Percentiles rank a stretch among this genome's conserved stretches.
Conservation (phyloP, 192 early-diverging fungal genomes). For the Coemansia sp. region DNA sequence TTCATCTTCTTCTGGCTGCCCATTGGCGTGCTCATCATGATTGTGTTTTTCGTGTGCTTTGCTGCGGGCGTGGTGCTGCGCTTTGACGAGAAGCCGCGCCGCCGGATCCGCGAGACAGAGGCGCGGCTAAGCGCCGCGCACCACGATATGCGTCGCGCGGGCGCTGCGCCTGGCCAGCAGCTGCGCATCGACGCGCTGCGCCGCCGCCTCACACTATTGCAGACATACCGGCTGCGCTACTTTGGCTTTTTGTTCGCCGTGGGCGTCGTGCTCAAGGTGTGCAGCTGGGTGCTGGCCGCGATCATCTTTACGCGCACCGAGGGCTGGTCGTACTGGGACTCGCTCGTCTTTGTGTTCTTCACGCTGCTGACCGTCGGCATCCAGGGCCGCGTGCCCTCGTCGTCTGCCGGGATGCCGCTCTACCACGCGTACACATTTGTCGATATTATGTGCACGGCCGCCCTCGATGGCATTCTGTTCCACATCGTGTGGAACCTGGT, state of each 20-base stretch:
- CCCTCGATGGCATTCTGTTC: slow-evolving; percentile 33
- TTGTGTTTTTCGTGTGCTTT: slow-evolving; percentile 48
- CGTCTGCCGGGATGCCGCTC: slow-evolving; percentile 36
- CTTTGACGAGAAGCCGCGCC: slow-evolving; percentile 48
- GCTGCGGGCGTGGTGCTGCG: slow-evolving; percentile 40
- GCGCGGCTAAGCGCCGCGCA: slow-evolving; percentile 24
- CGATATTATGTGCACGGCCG: slow-evolving; percentile 46
- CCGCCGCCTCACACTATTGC: slow-evolving; percentile 11
- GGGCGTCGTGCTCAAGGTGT: slow-evolving; percentile 41
- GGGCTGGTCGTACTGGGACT: slow-evolving; percentile 52
- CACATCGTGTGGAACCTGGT: slow-evolving; percentile 46
- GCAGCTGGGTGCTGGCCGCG: slow-evolving; percentile 39
- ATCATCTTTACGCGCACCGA: slow-evolving; percentile 43
- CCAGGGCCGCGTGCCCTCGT: slow-evolving; percentile 39
- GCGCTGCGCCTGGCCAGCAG: neutral
- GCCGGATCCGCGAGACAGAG: slow-evolving; percentile 36
- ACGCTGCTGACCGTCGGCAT: slow-evolving; percentile 47
- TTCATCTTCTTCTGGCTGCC: slow-evolving; percentile 55
- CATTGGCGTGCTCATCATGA: slow-evolving; percentile 49
- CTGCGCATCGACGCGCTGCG: slow-evolving; percentile 24
- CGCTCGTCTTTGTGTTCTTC: slow-evolving; percentile 48
- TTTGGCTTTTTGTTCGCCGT: slow-evolving; percentile 31
- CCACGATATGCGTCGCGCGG: slow-evolving; percentile 28
- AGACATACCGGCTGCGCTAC: slow-evolving; percentile 31
- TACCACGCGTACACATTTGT: slow-evolving; percentile 43